Evolutionary conservation across 1,284 basidiomycete species (phyloP).

Genomic region (Athelia psychrophila): DNA sequence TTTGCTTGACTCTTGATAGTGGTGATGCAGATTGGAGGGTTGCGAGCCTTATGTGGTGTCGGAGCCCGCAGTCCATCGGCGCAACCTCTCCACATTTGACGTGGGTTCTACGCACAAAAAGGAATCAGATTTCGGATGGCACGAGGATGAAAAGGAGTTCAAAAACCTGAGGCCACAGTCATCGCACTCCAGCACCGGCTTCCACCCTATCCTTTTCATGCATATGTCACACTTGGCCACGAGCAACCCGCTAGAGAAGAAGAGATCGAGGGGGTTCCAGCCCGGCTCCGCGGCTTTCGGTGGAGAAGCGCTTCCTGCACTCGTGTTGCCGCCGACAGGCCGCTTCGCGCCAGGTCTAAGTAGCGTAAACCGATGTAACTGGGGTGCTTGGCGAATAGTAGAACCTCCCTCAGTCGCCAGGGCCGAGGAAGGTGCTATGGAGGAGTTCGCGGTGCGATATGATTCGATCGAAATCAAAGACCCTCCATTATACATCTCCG

Average conservation of each 20-base stretch:
- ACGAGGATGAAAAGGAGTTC: slow-evolving; percentile 5
- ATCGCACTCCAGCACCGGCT: slow-evolving; percentile 84
- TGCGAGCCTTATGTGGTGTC: slow-evolving; percentile 12
- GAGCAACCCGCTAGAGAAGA: slow-evolving; percentile 67
- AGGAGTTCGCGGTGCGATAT: slow-evolving; percentile 63
- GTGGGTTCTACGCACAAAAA: slow-evolving; percentile 54
- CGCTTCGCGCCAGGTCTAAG: slow-evolving; percentile 73
- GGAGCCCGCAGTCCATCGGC: slow-evolving; percentile 70
- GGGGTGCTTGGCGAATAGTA: slow-evolving; percentile 49
- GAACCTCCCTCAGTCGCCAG: slow-evolving; percentile 73
- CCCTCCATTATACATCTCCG: slow-evolving; percentile 18
- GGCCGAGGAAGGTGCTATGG: slow-evolving; percentile 53
- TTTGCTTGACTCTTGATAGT: background rate
- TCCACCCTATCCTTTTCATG: slow-evolving; percentile 78
- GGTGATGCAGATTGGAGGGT: background rate
- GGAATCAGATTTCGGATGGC: slow-evolving; percentile 10
- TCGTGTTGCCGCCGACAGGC: slow-evolving; percentile 24
- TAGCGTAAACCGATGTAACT: slow-evolving; percentile 83
- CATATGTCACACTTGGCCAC: slow-evolving; percentile 82
- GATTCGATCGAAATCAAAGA: slow-evolving; percentile 65
- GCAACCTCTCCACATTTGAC: slow-evolving; percentile 82
- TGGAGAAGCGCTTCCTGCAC: slow-evolving; percentile 20
- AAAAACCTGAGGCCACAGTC: slow-evolving; percentile 76
- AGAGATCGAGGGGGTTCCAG: slow-evolving; percentile 77
- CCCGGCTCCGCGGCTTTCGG: slow-evolving; percentile 32